Percentiles rank a stretch among this genome's conserved stretches.
Evolutionary conservation across 176 grass and related monocot species (phyloP).

Genomic region (Echinochloa phyllopogon): DNA sequence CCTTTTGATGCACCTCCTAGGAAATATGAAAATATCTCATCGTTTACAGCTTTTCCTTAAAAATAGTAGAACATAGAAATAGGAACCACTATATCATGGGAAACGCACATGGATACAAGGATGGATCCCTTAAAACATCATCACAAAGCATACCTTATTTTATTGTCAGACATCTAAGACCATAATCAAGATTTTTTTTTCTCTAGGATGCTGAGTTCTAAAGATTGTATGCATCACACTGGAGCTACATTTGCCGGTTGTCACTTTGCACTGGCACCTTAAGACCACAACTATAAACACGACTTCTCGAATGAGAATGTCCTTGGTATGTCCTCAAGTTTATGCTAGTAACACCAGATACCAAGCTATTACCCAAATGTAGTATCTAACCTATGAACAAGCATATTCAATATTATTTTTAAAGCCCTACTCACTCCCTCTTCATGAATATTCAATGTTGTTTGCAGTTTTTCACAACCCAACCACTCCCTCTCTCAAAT

Average conservation of each 20-base stretch:
- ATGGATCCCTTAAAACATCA: background rate
- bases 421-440: background rate
- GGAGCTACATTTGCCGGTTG: background rate
- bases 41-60: background rate
- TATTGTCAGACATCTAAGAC: background rate
- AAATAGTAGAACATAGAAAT: background rate
- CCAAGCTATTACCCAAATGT: background rate
- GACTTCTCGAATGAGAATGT: background rate
- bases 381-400: background rate
- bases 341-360: background rate
- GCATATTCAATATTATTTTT: background rate
- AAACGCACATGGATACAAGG: background rate
- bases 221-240: background rate
- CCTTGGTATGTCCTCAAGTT: background rate
- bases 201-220: background rate
- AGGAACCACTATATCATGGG: background rate
- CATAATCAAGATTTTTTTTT: background rate
- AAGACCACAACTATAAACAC: background rate
- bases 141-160: background rate
- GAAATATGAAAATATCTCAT: background rate
- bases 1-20: background rate
- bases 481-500: background rate
- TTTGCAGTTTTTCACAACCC: background rate
- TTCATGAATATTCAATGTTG: background rate
- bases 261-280: background rate